Conservation (phyloP, 495 filamentous ascomycete species). For the Trichoderma gamsii region DNA sequence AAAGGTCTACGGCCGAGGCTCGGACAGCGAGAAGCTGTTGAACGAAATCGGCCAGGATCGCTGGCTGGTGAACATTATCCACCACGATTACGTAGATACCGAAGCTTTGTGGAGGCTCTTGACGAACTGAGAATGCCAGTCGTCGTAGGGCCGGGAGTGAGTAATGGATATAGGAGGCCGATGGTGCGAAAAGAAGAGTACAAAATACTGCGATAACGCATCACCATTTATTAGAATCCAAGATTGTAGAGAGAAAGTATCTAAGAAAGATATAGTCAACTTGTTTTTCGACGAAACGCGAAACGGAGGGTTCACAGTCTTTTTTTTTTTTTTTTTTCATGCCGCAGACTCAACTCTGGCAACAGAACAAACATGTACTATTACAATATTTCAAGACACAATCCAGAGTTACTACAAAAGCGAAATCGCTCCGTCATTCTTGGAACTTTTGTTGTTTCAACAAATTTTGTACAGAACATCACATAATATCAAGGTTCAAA, state of each 20-base stretch:
- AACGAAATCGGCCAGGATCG: slow-evolving; percentile 57
- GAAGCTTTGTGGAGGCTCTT: slow-evolving; percentile 60
- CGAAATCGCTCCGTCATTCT: too few relatives aligned
- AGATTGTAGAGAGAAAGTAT: not conserved
- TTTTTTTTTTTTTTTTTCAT: not conserved
- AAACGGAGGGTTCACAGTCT: not conserved
- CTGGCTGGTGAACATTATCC: slow-evolving; percentile 89
- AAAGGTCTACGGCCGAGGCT: slow-evolving; percentile 65
- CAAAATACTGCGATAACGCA: slow-evolving; percentile 1
- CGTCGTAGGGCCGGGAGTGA: not conserved
- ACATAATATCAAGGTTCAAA: too few relatives aligned
- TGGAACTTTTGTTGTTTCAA: too few relatives aligned
- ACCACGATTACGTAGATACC: slow-evolving; percentile 68
- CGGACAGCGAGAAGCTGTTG: slow-evolving; percentile 60
- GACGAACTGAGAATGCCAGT: slow-evolving; percentile 17
- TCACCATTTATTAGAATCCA: not conserved
- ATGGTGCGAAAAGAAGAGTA: not conserved
- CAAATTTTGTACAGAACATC: too few relatives aligned
- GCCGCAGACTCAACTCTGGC: not conserved
- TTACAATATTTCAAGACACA: too few relatives aligned
- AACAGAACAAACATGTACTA: not conserved
- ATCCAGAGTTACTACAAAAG: too few relatives aligned
- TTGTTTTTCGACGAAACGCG: not conserved
- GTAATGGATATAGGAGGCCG: not conserved
- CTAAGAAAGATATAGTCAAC: not conserved